phyloP scores from a whole-genome alignment of 305 asterid species.

The Fraxinus floribunda region DNA sequence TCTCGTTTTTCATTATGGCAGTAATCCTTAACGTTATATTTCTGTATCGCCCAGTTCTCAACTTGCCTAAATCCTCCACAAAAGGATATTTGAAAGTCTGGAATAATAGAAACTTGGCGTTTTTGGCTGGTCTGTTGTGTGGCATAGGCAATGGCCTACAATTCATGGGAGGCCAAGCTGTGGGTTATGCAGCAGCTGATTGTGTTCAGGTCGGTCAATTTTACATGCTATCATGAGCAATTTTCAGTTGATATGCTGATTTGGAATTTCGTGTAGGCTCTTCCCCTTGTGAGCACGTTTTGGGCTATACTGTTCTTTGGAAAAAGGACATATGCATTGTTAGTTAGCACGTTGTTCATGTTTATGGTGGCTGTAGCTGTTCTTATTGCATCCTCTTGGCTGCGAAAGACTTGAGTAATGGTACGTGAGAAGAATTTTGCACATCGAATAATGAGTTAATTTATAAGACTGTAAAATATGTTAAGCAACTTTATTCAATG shows the following conservation, averaged over 20 bases:
- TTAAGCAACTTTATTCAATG: not conserved
- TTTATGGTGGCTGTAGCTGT: conserved; percentile 41
- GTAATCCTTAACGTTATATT: conserved; percentile 29
- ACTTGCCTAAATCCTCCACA: conserved; percentile 44
- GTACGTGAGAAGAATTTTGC: not conserved
- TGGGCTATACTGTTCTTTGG: conserved; percentile 47
- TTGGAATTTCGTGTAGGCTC: conserved; percentile 32
- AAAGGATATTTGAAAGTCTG: conserved; percentile 33
- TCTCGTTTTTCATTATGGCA: conserved; percentile 40
- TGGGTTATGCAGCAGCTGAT: conserved; percentile 55
- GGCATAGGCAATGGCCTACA: conserved; percentile 51
- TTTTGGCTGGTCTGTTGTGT: conserved; percentile 38
- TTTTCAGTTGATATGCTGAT: not conserved
- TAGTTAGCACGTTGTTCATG: conserved; percentile 44
- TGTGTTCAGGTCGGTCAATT: conserved; percentile 37
- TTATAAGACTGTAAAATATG: not conserved
- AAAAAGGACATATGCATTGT: conserved; percentile 33
- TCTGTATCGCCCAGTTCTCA: conserved; percentile 38
- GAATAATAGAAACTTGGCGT: conserved; percentile 37
- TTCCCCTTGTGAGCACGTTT: conserved; percentile 53
- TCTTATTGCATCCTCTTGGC: conserved; percentile 49
- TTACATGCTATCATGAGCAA: not conserved
- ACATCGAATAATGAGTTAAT: not conserved
- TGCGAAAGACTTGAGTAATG: conserved; percentile 17
- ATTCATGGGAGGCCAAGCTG: conserved; percentile 57